These are phyloP conservation scores for Penstemon davidsonii DNA, from an alignment of 257 asterid species.

Conservation along the genomic window DNA sequence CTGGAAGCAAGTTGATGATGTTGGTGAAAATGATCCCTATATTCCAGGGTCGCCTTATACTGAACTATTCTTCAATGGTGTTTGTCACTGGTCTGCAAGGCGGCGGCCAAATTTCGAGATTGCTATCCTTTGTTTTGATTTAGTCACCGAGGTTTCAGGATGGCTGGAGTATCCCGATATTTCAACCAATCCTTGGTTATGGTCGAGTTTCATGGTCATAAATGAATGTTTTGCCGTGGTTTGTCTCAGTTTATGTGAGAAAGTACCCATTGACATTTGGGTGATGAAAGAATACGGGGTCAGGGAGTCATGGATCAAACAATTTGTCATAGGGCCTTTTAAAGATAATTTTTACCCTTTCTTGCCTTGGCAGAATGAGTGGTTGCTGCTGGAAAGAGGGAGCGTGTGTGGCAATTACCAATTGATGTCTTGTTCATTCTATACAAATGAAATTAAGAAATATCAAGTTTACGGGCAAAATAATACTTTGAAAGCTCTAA, in stretches of 20 bases:
- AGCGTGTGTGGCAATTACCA: neutral
- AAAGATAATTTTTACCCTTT: neutral
- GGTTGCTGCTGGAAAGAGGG: neutral
- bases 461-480: neutral
- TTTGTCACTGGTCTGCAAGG: neutral
- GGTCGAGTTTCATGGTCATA: neutral
- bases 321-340: neutral
- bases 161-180: neutral
- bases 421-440: neutral
- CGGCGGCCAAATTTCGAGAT: rapidly evolving
- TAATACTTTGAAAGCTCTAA: neutral
- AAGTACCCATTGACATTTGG: neutral
- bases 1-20: slow-evolving; percentile 7
- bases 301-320: slow-evolving; percentile 11
- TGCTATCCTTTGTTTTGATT: neutral
- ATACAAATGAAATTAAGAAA: neutral
- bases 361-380: slow-evolving; percentile 6
- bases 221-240: slow-evolving; percentile 19
- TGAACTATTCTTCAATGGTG: slow-evolving; percentile 9
- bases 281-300: slow-evolving; percentile 20
- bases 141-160: neutral
- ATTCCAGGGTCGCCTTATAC: neutral
- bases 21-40: neutral
- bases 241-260: neutral
- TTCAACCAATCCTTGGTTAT: too few relatives aligned